These are phyloP conservation scores for Aspergillus fijiensis DNA, from an alignment of 2,329 filamentous ascomycete genomes.

Conservation along the genomic window DNA sequence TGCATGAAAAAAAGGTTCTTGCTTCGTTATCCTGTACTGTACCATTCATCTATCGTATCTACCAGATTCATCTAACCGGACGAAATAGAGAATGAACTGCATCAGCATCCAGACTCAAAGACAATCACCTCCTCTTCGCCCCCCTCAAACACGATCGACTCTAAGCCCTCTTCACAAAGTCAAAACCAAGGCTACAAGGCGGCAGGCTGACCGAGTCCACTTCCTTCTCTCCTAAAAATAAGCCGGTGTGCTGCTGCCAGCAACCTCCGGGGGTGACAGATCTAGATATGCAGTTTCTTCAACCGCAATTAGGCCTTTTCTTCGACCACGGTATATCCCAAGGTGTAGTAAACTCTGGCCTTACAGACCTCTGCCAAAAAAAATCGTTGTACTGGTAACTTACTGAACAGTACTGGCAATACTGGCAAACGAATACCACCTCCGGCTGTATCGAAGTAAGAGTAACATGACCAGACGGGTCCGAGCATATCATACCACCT, in stretches of 20 bases:
- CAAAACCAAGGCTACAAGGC: conserved; percentile 14
- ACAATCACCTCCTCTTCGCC: too few relatives aligned
- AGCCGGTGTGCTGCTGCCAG: conserved; percentile 7
- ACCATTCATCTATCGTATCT: background rate
- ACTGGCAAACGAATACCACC: background rate
- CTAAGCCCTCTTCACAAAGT: background rate
- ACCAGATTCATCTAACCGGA: background rate
- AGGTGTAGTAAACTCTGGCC: too few relatives aligned
- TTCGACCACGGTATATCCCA: too few relatives aligned
- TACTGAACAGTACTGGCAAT: conserved; percentile 1
- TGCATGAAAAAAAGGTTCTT: background rate
- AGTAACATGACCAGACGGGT: too few relatives aligned
- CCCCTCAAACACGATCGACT: background rate
- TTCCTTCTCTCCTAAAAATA: conserved; percentile 1
- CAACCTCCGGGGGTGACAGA: background rate
- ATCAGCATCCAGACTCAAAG: too few relatives aligned
- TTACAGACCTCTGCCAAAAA: background rate
- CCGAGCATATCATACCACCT: too few relatives aligned
- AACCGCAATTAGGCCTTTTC: too few relatives aligned
- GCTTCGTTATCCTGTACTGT: background rate
- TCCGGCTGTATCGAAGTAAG: too few relatives aligned
- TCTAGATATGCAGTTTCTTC: too few relatives aligned
- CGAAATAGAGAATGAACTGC: too few relatives aligned
- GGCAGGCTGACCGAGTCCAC: conserved; percentile 12
- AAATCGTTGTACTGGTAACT: background rate